Percentiles rank a stretch among this genome's conserved stretches.
phyloP scores from a whole-genome alignment of 768 basidiomycete species.

The Russula sp. region DNA sequence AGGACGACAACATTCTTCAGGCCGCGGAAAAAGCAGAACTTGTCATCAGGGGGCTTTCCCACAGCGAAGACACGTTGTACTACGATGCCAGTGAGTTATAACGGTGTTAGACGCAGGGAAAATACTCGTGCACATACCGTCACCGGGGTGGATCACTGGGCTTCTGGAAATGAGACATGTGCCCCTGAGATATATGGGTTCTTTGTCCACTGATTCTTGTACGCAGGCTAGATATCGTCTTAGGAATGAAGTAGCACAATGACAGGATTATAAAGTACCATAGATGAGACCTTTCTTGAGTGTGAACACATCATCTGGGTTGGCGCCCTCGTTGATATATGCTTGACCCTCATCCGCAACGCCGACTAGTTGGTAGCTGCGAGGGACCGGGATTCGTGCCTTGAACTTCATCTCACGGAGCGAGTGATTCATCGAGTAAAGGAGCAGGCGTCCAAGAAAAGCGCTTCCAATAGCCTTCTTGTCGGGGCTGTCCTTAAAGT shows the following conservation, averaged over 20 bases:
- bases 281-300: conserved; percentile 26
- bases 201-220: background rate
- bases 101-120: background rate
- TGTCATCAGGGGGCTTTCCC: conserved; percentile 25
- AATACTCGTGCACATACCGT: conserved; percentile 20
- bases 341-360: conserved; percentile 67
- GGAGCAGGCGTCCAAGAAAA: conserved; percentile 52
- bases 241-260: background rate
- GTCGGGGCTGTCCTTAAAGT: conserved; percentile 35
- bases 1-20: conserved; percentile 33
- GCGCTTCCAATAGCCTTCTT: conserved; percentile 45
- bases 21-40: conserved; percentile 3
- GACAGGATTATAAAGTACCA: background rate
- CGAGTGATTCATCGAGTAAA: conserved; percentile 36
- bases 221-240: background rate
- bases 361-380: conserved; percentile 66
- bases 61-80: conserved; percentile 27
- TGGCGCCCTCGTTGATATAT: background rate
- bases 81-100: background rate
- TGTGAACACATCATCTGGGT: conserved; percentile 12
- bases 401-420: conserved; percentile 59
- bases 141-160: conserved; percentile 32
- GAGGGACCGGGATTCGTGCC: conserved; percentile 65
- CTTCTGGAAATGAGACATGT: conserved; percentile 27
- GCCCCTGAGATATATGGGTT: background rate